These are phyloP conservation scores for Setaria viridis DNA, from an alignment of 202 grass and related monocot species.

Conservation along the genomic window DNA sequence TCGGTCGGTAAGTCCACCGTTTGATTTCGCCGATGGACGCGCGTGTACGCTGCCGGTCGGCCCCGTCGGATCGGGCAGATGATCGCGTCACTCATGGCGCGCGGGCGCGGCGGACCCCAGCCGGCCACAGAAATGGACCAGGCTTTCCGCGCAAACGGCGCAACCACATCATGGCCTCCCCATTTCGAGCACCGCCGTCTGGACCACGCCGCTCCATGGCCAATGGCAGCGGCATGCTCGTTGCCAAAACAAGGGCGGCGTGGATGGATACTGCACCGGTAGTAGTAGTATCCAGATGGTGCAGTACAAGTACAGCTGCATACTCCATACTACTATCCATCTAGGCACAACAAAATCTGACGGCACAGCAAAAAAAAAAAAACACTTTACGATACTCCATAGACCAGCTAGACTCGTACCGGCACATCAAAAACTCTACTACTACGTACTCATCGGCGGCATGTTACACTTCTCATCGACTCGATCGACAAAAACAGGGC, in stretches of 20 bases:
- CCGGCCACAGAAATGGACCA: constrained; percentile 17
- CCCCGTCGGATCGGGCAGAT: constrained; percentile 30
- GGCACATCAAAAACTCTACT: constrained; percentile 37
- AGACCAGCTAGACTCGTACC: background rate
- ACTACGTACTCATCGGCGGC: constrained; percentile 16
- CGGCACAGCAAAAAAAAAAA: background rate
- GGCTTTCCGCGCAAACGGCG: constrained; percentile 40
- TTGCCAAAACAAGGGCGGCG: background rate
- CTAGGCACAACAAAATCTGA: background rate
- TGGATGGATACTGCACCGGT: background rate
- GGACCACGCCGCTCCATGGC: background rate
- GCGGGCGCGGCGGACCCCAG: constrained; percentile 11
- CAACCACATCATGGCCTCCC: constrained; percentile 46
- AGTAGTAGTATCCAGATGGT: background rate
- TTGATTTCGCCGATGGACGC: background rate
- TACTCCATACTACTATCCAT: background rate
- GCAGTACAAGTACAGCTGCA: background rate
- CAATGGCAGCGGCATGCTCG: background rate
- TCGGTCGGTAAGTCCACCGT: background rate
- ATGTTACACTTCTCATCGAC: constrained; percentile 47
- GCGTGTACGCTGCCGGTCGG: background rate
- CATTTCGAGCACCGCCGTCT: constrained; percentile 35
- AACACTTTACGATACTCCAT: background rate
- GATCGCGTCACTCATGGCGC: constrained; percentile 44
- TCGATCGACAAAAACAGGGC: background rate